phyloP scores from a whole-genome alignment of 2,329 filamentous ascomycete genomes.

The Bimuria novae-zelandiae region DNA sequence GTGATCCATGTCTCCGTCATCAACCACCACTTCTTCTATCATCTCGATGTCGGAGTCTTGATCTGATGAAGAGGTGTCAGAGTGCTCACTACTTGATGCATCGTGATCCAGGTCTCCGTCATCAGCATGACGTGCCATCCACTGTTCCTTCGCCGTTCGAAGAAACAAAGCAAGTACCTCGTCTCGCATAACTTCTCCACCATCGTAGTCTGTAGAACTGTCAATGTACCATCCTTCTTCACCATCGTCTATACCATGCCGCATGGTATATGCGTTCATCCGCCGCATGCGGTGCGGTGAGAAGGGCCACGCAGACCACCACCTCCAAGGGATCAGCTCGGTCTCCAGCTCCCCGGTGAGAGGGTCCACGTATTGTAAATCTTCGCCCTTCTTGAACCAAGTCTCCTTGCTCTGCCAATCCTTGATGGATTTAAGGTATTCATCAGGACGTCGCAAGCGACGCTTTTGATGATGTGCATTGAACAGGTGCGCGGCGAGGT shows the following conservation, averaged over 20 bases:
- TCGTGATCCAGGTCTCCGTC: constrained; percentile 18
- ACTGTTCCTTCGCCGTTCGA: constrained; percentile 69
- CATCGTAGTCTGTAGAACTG: constrained; percentile 48
- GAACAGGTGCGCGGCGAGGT: constrained; percentile 78
- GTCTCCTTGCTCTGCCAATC: constrained; percentile 48
- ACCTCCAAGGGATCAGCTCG: constrained; percentile 54
- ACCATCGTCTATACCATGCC: constrained; percentile 45
- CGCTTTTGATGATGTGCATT: constrained; percentile 73
- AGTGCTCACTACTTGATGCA: not conserved
- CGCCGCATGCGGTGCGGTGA: constrained; percentile 68
- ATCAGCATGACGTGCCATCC: constrained; percentile 45
- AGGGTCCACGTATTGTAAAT: constrained; percentile 32
- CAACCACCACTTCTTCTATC: constrained; percentile 30
- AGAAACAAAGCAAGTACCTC: constrained; percentile 69
- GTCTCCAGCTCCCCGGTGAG: constrained; percentile 31
- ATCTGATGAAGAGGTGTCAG: not conserved
- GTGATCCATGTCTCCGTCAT: constrained; percentile 22
- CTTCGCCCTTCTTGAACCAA: constrained; percentile 45
- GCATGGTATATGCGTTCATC: constrained; percentile 54
- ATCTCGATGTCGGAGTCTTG: constrained; percentile 3
- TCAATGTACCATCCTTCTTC: constrained; percentile 60
- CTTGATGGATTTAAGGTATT: constrained; percentile 20
- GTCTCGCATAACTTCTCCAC: constrained; percentile 70
- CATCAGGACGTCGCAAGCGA: constrained; percentile 35
- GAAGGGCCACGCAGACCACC: constrained; percentile 89